Percentiles rank a stretch among this genome's conserved stretches.
These are phyloP conservation scores for Vitis amurensis DNA, from an alignment of 164 flowering plant genomes.

Conservation along the genomic window DNA sequence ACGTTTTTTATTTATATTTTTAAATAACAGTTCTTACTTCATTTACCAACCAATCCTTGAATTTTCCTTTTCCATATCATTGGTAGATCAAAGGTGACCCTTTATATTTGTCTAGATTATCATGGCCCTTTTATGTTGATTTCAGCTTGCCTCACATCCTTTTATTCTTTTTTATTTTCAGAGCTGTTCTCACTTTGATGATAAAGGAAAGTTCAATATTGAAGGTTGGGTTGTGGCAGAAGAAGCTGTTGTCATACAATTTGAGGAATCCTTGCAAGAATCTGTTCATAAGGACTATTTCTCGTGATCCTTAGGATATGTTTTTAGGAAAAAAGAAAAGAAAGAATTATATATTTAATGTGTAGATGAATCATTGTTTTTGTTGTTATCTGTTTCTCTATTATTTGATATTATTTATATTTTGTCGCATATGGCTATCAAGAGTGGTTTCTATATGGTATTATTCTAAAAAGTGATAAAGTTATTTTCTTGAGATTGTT, in stretches of 20 bases:
- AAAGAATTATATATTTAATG: neutral
- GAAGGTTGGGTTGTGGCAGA: slow-evolving; percentile 60
- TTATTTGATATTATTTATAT: too few relatives aligned
- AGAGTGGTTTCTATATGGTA: too few relatives aligned
- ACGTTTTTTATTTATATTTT: too few relatives aligned
- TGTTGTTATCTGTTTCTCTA: too few relatives aligned
- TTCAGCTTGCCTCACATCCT: neutral
- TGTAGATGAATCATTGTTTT: too few relatives aligned
- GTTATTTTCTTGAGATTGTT: too few relatives aligned
- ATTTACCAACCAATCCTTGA: too few relatives aligned
- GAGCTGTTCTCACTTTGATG: slow-evolving; percentile 47
- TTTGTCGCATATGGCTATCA: too few relatives aligned
- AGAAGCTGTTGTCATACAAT: slow-evolving; percentile 56
- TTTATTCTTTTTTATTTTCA: slow-evolving; percentile 17
- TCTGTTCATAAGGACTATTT: slow-evolving; percentile 18
- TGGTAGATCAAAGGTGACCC: neutral
- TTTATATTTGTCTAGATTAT: neutral
- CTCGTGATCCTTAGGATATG: slow-evolving; percentile 2
- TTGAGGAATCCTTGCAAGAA: slow-evolving; percentile 33
- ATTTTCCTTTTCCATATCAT: too few relatives aligned
- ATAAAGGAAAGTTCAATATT: slow-evolving; percentile 15
- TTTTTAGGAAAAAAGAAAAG: neutral
- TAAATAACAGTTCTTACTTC: too few relatives aligned
- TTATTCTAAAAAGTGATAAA: too few relatives aligned
- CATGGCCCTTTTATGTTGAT: neutral